Percentiles rank a stretch among this genome's conserved stretches.
Conservation (phyloP, 1,284 basidiomycete species). For the Leccinum subrobustum region DNA sequence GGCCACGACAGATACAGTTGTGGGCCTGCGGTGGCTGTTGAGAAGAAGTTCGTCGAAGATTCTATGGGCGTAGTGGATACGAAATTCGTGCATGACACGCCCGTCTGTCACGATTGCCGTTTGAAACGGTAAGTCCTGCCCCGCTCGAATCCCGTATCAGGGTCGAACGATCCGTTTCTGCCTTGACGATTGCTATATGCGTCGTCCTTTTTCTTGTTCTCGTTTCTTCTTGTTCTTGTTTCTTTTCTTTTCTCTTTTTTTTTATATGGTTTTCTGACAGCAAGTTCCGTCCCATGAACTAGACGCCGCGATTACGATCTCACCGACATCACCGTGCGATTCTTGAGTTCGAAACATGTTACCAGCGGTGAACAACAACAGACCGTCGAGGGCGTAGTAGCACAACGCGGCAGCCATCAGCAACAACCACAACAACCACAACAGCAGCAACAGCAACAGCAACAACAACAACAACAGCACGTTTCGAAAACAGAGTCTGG, state of each 20-base stretch:
- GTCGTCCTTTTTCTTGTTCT: constrained; percentile 7
- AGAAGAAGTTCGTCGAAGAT: constrained; percentile 39
- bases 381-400: constrained; percentile 16
- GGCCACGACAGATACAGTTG: constrained; percentile 50
- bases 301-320: constrained; percentile 52
- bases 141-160: constrained; percentile 14
- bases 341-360: constrained; percentile 30
- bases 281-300: constrained; percentile 13
- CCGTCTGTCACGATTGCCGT: constrained; percentile 63
- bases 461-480: constrained; percentile 2
- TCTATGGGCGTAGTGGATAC: constrained; percentile 28
- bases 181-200: constrained; percentile 2
- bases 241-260: not conserved
- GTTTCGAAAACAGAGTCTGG: constrained; percentile 29
- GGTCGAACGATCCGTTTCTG: constrained; percentile 8
- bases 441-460: not conserved
- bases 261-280: constrained; percentile 11
- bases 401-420: constrained; percentile 23
- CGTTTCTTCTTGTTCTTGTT: not conserved
- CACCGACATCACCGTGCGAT: constrained; percentile 51
- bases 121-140: constrained; percentile 47
- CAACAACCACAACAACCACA: not conserved
- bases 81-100: constrained; percentile 46
- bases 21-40: constrained; percentile 55
- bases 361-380: constrained; percentile 19